phyloP scores from a whole-genome alignment of 2,329 filamentous ascomycete species.

The Trichoderma simmonsii region DNA sequence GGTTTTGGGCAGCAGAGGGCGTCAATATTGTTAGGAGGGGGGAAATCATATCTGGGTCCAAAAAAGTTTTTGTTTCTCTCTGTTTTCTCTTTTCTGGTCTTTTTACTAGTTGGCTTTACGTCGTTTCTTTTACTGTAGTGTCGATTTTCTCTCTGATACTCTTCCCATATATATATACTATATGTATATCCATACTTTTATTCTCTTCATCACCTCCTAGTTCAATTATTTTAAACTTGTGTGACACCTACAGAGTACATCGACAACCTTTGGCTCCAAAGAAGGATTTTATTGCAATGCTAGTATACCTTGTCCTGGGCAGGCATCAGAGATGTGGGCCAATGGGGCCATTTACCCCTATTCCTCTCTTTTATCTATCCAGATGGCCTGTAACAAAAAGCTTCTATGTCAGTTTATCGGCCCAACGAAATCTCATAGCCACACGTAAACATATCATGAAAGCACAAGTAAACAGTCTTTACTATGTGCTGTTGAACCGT shows the following conservation, averaged over 20 bases:
- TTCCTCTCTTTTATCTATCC: not conserved
- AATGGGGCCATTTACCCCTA: not conserved
- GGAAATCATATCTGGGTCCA: slow-evolving; percentile 6
- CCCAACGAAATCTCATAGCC: not conserved
- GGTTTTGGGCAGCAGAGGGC: slow-evolving; percentile 29
- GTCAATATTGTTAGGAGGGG: slow-evolving; percentile 25
- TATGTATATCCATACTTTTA: not conserved
- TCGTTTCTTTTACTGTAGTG: not conserved
- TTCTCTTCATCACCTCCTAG: not conserved
- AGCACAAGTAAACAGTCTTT: not conserved
- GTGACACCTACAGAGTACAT: not conserved
- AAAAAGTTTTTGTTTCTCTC: slow-evolving; percentile 28
- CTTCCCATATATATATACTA: slow-evolving; percentile 8
- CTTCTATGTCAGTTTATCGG: not conserved
- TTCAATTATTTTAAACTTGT: not conserved
- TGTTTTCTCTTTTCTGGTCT: slow-evolving; percentile 18
- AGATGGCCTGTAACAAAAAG: not conserved
- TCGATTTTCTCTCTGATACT: not conserved
- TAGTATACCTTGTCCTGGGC: not conserved
- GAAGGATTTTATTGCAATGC: not conserved
- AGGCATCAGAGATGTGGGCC: not conserved
- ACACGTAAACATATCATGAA: not conserved
- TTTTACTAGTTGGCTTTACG: not conserved
- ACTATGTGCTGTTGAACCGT: not conserved
- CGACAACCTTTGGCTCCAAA: not conserved